Evolutionary conservation across 495 filamentous ascomycete species (phyloP), one percentile per base, ranked within the genome.

Genomic region (Extremus antarcticus): DNA sequence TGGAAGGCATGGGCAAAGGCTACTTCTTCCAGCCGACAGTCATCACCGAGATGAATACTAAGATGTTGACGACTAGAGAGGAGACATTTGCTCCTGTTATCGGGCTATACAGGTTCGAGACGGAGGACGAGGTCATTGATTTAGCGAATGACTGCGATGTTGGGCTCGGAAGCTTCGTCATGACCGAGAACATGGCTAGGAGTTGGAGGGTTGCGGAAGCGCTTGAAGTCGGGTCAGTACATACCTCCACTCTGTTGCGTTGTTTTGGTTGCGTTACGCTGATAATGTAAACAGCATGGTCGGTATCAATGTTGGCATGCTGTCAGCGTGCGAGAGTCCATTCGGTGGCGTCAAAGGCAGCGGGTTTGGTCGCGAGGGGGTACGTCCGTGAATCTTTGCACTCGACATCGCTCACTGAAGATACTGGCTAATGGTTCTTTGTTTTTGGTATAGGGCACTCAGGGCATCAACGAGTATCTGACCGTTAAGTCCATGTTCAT

Each of bases 1-100:
- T 3, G 66, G 76, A 53, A 25, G 55, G 50, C 9, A 52, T 53
- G 50, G 56, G 57, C 8, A 53, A 52, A 19, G 55, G 55, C 2
- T 88, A 90, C 70, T 94, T 92, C 73, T 90, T 82, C 67, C 74
- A 88, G 66, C 85, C 83, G 13, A 94, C 89, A 0, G 83, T 94
- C 23, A 74, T 95, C 45, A 81, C 81, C 1, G 82, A 77, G n/a
- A 88, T 94, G 84, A 88, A 70, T 24, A 76, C 73, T 58, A 83
- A 88, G 16, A 92, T 94, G 88, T 76, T 76, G 40, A 71, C 92
- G 50, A 81, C 86, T 20, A 70, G 68, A 0, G 89, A 94, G 66
- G 89, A 95, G 71, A 95, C 88, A 0, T 95, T 95, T 65, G 89
- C 88, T 1, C 89, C 89, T 20, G 79, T 95, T 4, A 87, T 88